These are phyloP conservation scores for Strobilomyces confusus DNA, from an alignment of 768 basidiomycete species.

Conservation along the genomic window DNA sequence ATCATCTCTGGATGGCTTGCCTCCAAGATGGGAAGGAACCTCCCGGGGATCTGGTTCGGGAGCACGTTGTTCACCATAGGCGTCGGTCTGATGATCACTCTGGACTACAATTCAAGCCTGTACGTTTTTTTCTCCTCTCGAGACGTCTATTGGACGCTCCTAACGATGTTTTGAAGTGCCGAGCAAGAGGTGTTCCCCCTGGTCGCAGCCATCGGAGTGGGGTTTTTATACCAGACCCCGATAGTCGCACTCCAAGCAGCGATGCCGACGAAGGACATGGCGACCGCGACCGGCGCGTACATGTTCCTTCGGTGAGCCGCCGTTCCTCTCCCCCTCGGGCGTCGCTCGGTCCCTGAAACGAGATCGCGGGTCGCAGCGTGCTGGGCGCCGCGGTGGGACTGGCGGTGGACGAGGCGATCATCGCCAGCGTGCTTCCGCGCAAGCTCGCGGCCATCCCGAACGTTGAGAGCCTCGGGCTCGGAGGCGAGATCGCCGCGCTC, in stretches of 20 bases:
- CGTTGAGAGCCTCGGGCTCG: conserved; percentile 18
- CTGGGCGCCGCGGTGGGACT: too few species aligned
- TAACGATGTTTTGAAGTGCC: conserved; percentile 37
- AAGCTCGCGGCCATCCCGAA: conserved; percentile 23
- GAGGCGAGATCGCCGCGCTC: conserved; percentile 39
- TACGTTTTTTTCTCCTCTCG: conserved; percentile 20
- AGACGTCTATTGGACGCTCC: neutral
- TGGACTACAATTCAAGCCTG: conserved; percentile 55
- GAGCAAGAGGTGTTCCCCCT: conserved; percentile 61
- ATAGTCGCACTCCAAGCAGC: conserved; percentile 79
- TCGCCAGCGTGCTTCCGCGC: too few species aligned
- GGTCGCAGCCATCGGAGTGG: conserved; percentile 60
- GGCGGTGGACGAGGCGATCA: too few species aligned
- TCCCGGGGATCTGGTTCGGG: conserved; percentile 59
- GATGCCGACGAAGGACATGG: conserved; percentile 85
- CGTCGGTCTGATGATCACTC: conserved; percentile 66
- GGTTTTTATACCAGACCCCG: conserved; percentile 62
- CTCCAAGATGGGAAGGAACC: conserved; percentile 53
- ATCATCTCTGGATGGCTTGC: conserved; percentile 55
- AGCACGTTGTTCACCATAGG: conserved; percentile 60
- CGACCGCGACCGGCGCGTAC: conserved; percentile 70
- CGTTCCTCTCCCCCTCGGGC: neutral
- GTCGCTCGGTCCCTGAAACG: neutral
- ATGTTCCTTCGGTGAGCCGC: conserved; percentile 56
- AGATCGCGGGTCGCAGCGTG: neutral